phyloP scores from a whole-genome alignment of 73 alveolate genomes.

The Paramecium sexaurelia region DNA sequence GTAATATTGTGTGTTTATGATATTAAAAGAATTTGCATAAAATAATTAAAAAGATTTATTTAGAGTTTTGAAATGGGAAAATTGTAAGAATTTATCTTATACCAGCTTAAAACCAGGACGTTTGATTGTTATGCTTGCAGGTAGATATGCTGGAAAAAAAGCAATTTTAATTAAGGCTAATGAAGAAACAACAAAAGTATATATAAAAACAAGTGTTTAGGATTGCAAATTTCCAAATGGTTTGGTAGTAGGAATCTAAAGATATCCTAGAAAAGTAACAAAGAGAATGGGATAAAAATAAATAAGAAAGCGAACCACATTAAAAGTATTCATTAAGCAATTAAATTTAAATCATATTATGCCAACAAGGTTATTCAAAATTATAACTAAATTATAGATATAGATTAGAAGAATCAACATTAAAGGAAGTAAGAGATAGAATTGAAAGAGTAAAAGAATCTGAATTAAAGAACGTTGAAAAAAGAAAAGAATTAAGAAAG shows the following conservation, averaged over 20 bases:
- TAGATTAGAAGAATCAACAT: slow-evolving; percentile 42
- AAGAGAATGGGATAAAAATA: slow-evolving; percentile 87
- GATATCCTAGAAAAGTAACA: slow-evolving; percentile 83
- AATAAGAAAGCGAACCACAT: slow-evolving; percentile 82
- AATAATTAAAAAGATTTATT: not conserved
- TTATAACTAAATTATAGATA: not conserved
- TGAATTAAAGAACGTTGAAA: slow-evolving; percentile 38
- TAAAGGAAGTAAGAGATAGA: slow-evolving; percentile 63
- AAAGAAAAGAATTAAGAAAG: slow-evolving; percentile 59
- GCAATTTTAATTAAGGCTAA: slow-evolving; percentile 84
- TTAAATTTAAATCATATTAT: slow-evolving; percentile 86
- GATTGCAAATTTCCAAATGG: slow-evolving; percentile 88
- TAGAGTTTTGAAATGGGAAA: slow-evolving; percentile 51
- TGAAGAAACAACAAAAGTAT: slow-evolving; percentile 85
- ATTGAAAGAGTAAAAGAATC: slow-evolving; percentile 49
- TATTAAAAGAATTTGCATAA: not conserved
- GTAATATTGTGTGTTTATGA: not conserved
- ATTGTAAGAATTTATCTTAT: slow-evolving; percentile 42
- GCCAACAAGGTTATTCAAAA: slow-evolving; percentile 81
- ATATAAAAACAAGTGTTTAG: slow-evolving; percentile 55
- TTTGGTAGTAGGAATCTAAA: slow-evolving; percentile 85
- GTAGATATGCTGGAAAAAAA: slow-evolving; percentile 93
- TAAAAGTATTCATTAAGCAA: slow-evolving; percentile 83
- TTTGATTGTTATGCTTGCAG: slow-evolving; percentile 84
- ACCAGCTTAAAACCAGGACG: slow-evolving; percentile 83